Evolutionary conservation across 805 yeast genomes (phyloP).

Genomic region (Kazachstania taianensis): DNA sequence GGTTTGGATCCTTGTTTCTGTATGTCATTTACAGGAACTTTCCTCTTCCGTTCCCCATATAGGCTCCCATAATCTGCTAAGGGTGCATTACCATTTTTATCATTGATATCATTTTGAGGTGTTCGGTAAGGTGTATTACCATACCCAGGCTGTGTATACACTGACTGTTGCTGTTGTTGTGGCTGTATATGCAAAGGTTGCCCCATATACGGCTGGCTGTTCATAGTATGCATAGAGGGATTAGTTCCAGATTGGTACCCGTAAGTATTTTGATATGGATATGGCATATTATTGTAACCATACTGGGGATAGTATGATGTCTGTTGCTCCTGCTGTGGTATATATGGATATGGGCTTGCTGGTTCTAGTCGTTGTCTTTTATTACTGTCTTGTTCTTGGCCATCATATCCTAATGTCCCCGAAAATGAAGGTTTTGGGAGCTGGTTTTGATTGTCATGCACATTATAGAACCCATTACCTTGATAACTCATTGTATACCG

Average conservation of each 20-base stretch:
- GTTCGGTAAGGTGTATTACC: background rate
- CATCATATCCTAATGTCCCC: conserved; percentile 12
- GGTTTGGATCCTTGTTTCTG: background rate
- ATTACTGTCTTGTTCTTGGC: background rate
- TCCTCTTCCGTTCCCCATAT: background rate
- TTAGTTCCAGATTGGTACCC: no score
- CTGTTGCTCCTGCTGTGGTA: conserved; percentile 4
- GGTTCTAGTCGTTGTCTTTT: background rate
- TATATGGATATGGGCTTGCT: conserved; percentile 1
- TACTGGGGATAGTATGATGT: no score
- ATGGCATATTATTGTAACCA: no score
- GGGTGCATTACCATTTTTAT: background rate
- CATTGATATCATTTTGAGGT: background rate
- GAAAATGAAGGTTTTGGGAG: conserved; percentile 23
- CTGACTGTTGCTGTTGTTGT: conserved; percentile 1
- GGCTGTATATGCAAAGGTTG: no score
- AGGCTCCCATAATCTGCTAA: background rate
- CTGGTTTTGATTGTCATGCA: background rate
- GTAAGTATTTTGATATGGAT: no score
- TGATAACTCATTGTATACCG: no score
- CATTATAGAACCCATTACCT: no score
- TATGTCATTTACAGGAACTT: background rate
- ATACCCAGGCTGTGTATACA: no score
- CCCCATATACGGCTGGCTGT: no score
- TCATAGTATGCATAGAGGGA: no score